phyloP scores from a whole-genome alignment of 345 rosid genomes.

The Dipteronia sinensis region DNA sequence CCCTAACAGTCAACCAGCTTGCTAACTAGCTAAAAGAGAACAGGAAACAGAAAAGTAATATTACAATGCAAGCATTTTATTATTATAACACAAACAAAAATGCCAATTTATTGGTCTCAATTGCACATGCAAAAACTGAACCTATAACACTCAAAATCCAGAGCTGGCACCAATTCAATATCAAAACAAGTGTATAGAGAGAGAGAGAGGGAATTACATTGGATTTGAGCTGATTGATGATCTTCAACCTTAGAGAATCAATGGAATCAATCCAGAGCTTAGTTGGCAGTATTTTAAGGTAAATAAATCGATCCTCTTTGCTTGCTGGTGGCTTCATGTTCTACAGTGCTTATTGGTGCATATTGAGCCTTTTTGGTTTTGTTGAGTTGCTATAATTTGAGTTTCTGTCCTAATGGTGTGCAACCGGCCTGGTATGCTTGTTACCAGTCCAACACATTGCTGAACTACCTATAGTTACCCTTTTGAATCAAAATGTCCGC shows the following conservation, averaged over 20 bases:
- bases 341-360: not conserved
- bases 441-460: not conserved
- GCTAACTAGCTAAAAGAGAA: not conserved
- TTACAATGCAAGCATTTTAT: conserved; percentile 17
- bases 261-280: too few relatives aligned
- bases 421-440: not conserved
- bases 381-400: not conserved
- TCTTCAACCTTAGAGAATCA: too few relatives aligned
- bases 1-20: not conserved
- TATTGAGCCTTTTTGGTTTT: not conserved
- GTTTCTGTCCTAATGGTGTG: not conserved
- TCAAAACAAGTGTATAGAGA: not conserved
- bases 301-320: too few relatives aligned
- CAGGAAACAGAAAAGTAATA: conserved; percentile 14
- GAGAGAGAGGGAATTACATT: conserved; percentile 53
- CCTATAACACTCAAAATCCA: not conserved
- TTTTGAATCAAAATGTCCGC: too few relatives aligned
- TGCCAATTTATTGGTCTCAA: not conserved
- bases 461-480: not conserved
- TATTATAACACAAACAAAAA: not conserved
- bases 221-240: conserved; percentile 91
- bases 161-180: not conserved
- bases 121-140: conserved; percentile 3
- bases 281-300: too few relatives aligned
- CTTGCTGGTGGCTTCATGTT: too few relatives aligned